Evolutionary conservation across 108 stramenopile genomes (phyloP), one percentile per base, ranked within the genome.

Genomic region (Nitzschia inconspicua): DNA sequence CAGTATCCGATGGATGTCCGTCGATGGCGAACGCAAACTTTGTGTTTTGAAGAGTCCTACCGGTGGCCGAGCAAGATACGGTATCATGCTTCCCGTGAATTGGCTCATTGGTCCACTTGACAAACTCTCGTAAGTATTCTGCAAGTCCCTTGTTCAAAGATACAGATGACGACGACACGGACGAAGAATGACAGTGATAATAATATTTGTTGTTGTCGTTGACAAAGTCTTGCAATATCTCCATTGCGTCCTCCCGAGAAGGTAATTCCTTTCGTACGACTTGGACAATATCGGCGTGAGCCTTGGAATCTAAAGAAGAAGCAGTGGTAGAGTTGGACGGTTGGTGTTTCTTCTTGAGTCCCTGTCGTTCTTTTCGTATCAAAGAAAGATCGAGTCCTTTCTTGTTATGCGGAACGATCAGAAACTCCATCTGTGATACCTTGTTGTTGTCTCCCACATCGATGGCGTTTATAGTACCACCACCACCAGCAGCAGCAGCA

Each of bases 301-400:
- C n/a, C n/a, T n/a, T n/a, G n/a, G n/a, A n/a, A 10, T 42, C 4
- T 13, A 3, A 40, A 22, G 42, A 20, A 16, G 42, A 5, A 3
- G 20, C 22, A 39, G 13, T 27, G 29, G 22, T n/a, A n/a, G n/a
- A n/a, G n/a, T n/a, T n/a, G n/a, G n/a, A n/a, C n/a, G n/a, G n/a
- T n/a, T n/a, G 18, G 19, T 28, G 43, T 20, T 40, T 36, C 9
- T 56, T 36, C 71, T 60, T 63, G 63, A 77, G 55, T 48, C 84
- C 77, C 39, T 78, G 42, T 57, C 86, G 47, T 19, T 87, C 75
- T 63, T 93, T 89, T 25, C 90, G 68, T 8, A 89, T 82, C 37
- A 97, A 65, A 20, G 93, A 84, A 32, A 71, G 56, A 79, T 97
- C 94, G 49, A 96, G 60, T 6, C 96, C 96, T 62, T 80, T 91